Evolutionary conservation across 345 rosid genomes (phyloP).

Genomic region (Populus deltoides): DNA sequence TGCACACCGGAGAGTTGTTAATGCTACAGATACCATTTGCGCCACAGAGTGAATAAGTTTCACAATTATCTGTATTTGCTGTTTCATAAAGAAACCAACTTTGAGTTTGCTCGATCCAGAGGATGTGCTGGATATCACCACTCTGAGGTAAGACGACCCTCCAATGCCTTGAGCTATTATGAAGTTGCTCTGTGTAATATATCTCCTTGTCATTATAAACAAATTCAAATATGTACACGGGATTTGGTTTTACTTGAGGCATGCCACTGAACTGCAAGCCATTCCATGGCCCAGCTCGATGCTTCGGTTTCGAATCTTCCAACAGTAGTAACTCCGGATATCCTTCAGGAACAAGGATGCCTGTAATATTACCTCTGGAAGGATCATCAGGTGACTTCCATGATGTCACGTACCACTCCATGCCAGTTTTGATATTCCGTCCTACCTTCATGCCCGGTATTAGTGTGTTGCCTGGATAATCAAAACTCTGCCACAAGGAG

Average conservation of each 20-base stretch:
- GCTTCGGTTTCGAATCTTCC: constrained; percentile 6
- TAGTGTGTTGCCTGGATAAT: neutral
- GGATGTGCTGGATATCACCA: neutral
- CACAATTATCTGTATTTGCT: too few species aligned
- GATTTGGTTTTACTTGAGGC: neutral
- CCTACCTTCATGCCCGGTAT: neutral
- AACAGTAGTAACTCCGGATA: constrained; percentile 22
- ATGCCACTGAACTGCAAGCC: constrained; percentile 23
- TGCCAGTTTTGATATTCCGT: neutral
- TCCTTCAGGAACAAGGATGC: constrained; percentile 8
- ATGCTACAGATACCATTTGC: too few species aligned
- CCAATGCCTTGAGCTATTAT: neutral
- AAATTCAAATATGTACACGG: neutral
- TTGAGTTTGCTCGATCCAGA: neutral
- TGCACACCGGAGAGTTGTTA: too few species aligned
- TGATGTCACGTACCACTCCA: constrained; percentile 22
- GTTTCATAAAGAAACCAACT: neutral
- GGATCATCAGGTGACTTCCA: constrained; percentile 41
- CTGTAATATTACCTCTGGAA: constrained; percentile 26
- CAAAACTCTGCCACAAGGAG: too few species aligned
- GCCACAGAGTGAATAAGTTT: too few species aligned
- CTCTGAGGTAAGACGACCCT: neutral
- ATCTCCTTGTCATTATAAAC: neutral
- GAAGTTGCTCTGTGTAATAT: neutral
- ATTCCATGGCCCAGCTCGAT: constrained; percentile 37